Evolutionary conservation across 2,329 filamentous ascomycete genomes (phyloP), one percentile per base, ranked within the genome.

Genomic region (Aspergillus sp.): DNA sequence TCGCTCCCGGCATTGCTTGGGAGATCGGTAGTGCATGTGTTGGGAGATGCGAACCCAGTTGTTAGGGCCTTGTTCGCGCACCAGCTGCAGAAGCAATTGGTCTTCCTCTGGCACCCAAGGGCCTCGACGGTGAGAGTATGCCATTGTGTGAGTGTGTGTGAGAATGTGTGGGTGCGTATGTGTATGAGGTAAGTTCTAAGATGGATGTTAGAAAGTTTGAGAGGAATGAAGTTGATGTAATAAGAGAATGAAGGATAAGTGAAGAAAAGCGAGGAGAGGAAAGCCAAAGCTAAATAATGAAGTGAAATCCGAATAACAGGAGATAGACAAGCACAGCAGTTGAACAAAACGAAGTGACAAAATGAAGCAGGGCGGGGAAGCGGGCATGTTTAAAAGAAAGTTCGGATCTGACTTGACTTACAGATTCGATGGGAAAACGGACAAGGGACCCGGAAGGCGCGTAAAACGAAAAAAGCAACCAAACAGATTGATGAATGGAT

Each of bases 1-100:
- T 42, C 91, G 80, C 72, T 97, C 91, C 48, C 91, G 82, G 67
- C 91, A 97, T 72, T 97, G 91, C 73, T 97, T 97, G 45, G 91
- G 85, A 27, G 88, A 88, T 52, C 91, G 81, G 28, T 85, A 83
- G 49, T 79, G 77, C 59, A 96, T 82, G 55, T 82, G 76, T 46
- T 82, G 73, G 29, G 90, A 82, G 60, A 96, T 94, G 54, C 82
- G 79, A 9, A 95, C 88, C 91, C 91, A 97, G 76, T 95, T 93
- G 64, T 86, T 78, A 30, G 86, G 78, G 30, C 87, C 86, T 66
- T 87, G 81, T 44, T 76, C 74, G 42, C 78, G 74, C 51, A 94
- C 85, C 27, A 91, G 78, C 49, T 79, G 74, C 55, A 88, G 75
- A 27, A 94, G 77, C 50, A 78, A 74, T 43, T 75, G 70, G 64